These are phyloP conservation scores for Casaregolazyma suthepensis DNA, from an alignment of 1,139 yeast genomes.

Conservation along the genomic window DNA sequence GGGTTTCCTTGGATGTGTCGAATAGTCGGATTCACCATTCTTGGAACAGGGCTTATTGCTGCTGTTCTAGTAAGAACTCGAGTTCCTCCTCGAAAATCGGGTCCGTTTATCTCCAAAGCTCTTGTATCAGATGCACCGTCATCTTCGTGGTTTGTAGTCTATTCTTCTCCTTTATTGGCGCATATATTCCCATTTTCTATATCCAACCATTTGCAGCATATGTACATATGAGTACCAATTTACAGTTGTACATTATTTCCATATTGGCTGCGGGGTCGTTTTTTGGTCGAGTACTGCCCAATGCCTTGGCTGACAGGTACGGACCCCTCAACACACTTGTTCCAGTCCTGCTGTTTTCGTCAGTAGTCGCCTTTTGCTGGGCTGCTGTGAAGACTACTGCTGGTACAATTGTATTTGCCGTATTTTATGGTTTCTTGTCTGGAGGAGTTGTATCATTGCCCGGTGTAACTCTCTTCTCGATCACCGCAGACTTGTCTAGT, in stretches of 20 bases:
- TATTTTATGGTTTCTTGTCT: conserved; percentile 45
- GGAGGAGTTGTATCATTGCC: conserved; percentile 42
- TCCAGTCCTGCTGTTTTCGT: conserved; percentile 20
- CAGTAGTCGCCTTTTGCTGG: conserved; percentile 30
- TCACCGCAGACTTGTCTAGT: conserved; percentile 41
- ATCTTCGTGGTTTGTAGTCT: conserved; percentile 27
- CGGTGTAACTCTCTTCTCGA: conserved; percentile 41
- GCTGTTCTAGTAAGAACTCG: conserved; percentile 22
- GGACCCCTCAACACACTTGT: conserved; percentile 44
- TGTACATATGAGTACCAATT: conserved; percentile 19
- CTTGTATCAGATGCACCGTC: conserved; percentile 29
- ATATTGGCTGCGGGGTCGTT: conserved; percentile 47
- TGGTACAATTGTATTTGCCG: conserved; percentile 38
- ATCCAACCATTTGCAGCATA: conserved; percentile 28
- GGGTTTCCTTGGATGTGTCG: conserved; percentile 34
- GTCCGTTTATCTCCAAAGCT: conserved; percentile 26
- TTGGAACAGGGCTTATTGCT: conserved; percentile 22
- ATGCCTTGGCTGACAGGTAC: conserved; percentile 39
- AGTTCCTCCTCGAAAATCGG: conserved; percentile 29
- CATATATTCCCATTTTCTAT: conserved; percentile 34
- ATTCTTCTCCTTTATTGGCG: conserved; percentile 31
- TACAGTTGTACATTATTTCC: conserved; percentile 36
- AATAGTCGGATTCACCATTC: conserved; percentile 24
- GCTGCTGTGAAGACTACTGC: conserved; percentile 37
- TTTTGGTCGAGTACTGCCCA: conserved; percentile 47